Evolutionary conservation across 768 basidiomycete species (phyloP), one percentile per base, ranked within the genome.

Genomic region (Agrocybe pediades): DNA sequence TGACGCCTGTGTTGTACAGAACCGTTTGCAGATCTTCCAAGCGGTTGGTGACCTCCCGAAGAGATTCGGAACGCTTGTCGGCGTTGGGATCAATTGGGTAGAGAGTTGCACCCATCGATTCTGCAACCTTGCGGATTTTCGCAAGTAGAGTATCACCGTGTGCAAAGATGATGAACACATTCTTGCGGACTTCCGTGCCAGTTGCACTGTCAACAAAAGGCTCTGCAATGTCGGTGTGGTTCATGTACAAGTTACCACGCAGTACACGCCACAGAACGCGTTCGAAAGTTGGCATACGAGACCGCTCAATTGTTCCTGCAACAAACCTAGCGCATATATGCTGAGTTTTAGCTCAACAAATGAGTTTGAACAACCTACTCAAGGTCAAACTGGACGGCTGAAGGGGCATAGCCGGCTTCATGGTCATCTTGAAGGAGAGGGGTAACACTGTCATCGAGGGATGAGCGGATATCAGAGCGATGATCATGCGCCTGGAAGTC

Each of bases 101-200:
- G 51, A 98, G 76, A 0, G 94, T 98, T 2, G 89, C 97, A 30
- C 97, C 95, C 90, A 98, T 98, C n/a, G 94, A 96, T 72, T 98
- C 96, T 23, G 95, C 90, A 49, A 99, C 91, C 71, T 95, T 98
- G 68, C 95, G 91, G 66, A 99, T 98, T 81, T 98, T 99, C 58
- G 92, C 82, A 24, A 99, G 84, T 19, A 98, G 77, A 17, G 89
- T 86, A 33, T 92, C 87, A 16, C 97, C 97, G 62, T 99, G 95
- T 0, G 97, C 97, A 63, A 99, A 99, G 67, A 99, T 98, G 74
- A 99, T 96, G 77, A 99, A 99, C 36, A 98, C 97, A 63, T 98
- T 95, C 82, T 98, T 99, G 76, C 90, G 85, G 19, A 90, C 90
- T 74, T 95, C 91, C 17, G 73, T 76, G 29, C 88, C 89, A 0